Evolutionary conservation across 805 yeast species (phyloP).

Genomic region (Hanseniaspora taiwanica): DNA sequence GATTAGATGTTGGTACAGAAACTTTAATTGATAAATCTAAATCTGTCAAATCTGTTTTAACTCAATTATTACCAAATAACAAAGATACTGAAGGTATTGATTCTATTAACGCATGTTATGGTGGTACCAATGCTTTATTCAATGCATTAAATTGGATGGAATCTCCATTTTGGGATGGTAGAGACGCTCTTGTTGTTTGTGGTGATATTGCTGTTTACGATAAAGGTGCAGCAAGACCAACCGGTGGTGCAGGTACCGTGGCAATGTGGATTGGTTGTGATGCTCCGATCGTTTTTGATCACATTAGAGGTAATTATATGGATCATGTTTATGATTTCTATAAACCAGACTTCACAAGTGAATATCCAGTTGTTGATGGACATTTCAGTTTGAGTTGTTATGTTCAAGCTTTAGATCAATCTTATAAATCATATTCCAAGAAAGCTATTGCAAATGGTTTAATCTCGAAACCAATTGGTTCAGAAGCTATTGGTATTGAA

Average conservation of each 20-base stretch:
- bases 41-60: constrained; percentile 88
- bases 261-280: constrained; percentile 94
- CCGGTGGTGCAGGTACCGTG: constrained; percentile 98
- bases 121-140: constrained; percentile 92
- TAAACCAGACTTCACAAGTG: constrained; percentile 93
- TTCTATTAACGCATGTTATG: constrained; percentile 94
- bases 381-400: constrained; percentile 90
- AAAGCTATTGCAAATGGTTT: constrained; percentile 49
- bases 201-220: constrained; percentile 98
- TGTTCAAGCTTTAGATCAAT: constrained; percentile 81
- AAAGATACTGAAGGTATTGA: constrained; percentile 91
- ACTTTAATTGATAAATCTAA: constrained; percentile 93
- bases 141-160: constrained; percentile 94
- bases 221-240: constrained; percentile 97
- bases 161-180: constrained; percentile 94
- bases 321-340: constrained; percentile 96
- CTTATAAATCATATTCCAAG: constrained; percentile 70
- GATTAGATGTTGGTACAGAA: constrained; percentile 97
- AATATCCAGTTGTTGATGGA: constrained; percentile 96
- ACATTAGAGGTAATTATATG: constrained; percentile 84
- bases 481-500: constrained; percentile 51
- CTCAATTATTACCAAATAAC: constrained; percentile 86
- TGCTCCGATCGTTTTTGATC: constrained; percentile 89
- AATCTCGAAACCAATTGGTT: constrained; percentile 30
- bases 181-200: constrained; percentile 91